Evolutionary conservation across 352 stramenopile genomes (phyloP), one percentile per base, ranked within the genome.

Genomic region (Pseudoperonospora humuli): DNA sequence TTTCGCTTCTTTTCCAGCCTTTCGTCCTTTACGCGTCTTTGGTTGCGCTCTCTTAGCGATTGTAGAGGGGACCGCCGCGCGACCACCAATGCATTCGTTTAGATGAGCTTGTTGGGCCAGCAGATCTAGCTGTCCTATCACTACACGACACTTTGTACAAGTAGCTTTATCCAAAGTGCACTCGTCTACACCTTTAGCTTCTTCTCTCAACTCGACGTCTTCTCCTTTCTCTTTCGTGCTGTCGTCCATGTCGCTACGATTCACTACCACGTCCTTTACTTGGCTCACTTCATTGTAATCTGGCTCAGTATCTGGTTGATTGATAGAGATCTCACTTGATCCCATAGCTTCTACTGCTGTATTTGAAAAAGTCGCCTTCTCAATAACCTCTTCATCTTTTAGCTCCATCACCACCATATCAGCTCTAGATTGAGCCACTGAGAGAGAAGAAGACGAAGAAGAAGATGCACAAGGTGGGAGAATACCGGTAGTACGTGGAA

Each of bases 61-160:
- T 23, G 29, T 13, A 28, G 28, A 21, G 6, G 13, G 25, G 1
- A 9, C 9, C 8, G 27, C 15, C 23, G 33, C 13, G 24, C 61
- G 41, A 25, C 54, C 52, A 50, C 69, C 67, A 3, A 78, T 37
- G 25, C 65, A 75, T 17, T 50, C 45, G 28, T 60, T 64, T 9
- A 77, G 41, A 23, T 62, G 45, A 4, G 55, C 29, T 17, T 70
- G 61, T 33, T 64, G 46, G 42, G 67, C 35, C 19, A 77, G 17
- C 56, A 74, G 26, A 64, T 67, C 43, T 43, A 80, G 31, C 11
- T 56, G 38, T 20, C 50, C 60, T 26, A 74, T 49, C 35, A 46
- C 29, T 29, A 25, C 45, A 5, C n/a, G 32, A 19, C 57, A 69
- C n/a, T 54, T 32, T 29, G 56, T 57, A 24, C 61, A 61, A 4